A percentile compares a stretch with the other conserved stretches of the same genome.
Evolutionary conservation across 805 yeast species (phyloP).

Genomic region (Nakazawaea wickerhamii): DNA sequence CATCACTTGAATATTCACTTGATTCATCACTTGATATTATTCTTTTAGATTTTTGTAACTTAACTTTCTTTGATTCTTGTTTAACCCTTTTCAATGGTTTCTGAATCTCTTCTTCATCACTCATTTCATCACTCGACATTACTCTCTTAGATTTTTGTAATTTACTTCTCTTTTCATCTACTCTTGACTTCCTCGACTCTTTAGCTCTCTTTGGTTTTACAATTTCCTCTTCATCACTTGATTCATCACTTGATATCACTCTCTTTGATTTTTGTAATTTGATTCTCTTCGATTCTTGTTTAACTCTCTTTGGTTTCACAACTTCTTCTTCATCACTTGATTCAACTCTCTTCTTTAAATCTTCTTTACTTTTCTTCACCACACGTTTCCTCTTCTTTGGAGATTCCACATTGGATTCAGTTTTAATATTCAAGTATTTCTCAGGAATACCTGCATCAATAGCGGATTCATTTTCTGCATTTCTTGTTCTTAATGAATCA

Average conservation of each 20-base stretch:
- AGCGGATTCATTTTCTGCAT: constrained; percentile 4
- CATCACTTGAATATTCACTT: neutral
- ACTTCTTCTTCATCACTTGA: no score
- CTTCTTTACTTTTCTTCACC: no score
- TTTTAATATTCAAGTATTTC: constrained; percentile 6
- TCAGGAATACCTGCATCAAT: constrained; percentile 10
- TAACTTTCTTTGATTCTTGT: neutral
- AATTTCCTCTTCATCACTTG: no score
- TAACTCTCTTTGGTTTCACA: no score
- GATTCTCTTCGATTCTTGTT: neutral
- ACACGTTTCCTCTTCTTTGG: neutral
- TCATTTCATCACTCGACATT: no score
- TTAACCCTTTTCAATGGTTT: no score
- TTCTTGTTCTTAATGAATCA: constrained; percentile 4
- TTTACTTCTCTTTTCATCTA: no score
- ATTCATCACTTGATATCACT: neutral
- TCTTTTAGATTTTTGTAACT: neutral
- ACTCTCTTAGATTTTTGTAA: no score
- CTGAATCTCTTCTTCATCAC: no score
- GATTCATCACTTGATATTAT: neutral
- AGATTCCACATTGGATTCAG: neutral
- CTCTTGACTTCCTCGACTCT: no score
- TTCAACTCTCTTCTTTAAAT: no score
- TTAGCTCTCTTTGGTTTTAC: no score
- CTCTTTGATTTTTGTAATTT: neutral